Base-by-base conservation (phyloP, 495 filamentous ascomycete genomes). In the Cercophora newfieldiana region DNA sequence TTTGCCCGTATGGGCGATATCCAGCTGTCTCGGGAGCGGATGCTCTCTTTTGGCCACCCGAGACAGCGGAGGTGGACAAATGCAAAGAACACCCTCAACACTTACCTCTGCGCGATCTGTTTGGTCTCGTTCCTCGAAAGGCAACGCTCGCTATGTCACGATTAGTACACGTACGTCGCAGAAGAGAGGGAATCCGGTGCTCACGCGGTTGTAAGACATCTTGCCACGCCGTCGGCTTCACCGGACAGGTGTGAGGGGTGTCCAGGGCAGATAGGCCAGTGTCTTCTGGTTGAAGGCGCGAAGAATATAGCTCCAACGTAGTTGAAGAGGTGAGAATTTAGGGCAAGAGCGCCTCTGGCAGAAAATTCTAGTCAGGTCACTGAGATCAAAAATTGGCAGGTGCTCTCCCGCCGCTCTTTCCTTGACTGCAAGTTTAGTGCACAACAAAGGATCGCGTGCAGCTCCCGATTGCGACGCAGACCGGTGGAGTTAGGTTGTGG, bases 61-160 rank as follows among this genome's bases (percentile, higher is more conserved):
- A n/a, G n/a, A n/a, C n/a, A n/a, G n/a, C n/a, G n/a, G n/a, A n/a
- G n/a, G n/a, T n/a, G n/a, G n/a, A n/a, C n/a, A n/a, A n/a, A n/a
- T n/a, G n/a, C n/a, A n/a, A n/a, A n/a, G n/a, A n/a, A n/a, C n/a
- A n/a, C n/a, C n/a, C n/a, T n/a, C n/a, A n/a, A n/a, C n/a, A n/a
- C n/a, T n/a, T n/a, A n/a, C n/a, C 66, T 78, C 74, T 51, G 78
- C 78, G 66, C 74, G 72, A 24, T 81, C 78, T 37, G 73, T 69
- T 63, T 79, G 76, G 63, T 82, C 80, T 37, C 78, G 78, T 56
- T 75, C 74, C 61, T 82, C 80, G 69, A 70, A 74, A 16, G 79
- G 76, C 50, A 70, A 60, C 22, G 51, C 16, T 21, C 65, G 49
- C 53, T 14, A 8, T 19, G 53, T 1, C 0, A 10, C 64, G 19